These are phyloP conservation scores for Fusarium sp. DNA, from an alignment of 2,329 filamentous ascomycete species.

Conservation along the genomic window DNA sequence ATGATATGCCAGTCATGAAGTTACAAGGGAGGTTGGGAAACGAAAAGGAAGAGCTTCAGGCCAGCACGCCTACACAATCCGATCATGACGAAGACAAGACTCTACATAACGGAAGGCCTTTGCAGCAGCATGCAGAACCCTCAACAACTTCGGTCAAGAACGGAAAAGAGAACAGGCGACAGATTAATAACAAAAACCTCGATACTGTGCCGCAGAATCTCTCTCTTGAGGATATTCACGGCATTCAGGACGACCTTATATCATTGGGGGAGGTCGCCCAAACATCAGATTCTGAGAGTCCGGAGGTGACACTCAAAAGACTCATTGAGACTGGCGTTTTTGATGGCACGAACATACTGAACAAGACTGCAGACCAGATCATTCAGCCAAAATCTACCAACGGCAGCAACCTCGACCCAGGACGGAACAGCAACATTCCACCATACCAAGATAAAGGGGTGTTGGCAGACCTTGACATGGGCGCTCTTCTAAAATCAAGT, in stretches of 20 bases:
- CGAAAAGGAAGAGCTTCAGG: constrained; percentile 11
- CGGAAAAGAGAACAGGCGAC: not conserved
- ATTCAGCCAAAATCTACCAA: not conserved
- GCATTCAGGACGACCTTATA: not conserved
- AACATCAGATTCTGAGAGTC: not conserved
- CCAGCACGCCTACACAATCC: not conserved
- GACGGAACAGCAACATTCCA: not conserved
- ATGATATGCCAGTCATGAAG: constrained; percentile 61
- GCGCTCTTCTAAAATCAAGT: not conserved
- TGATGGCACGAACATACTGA: constrained; percentile 23
- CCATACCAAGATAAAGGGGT: constrained; percentile 40
- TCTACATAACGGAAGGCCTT: not conserved
- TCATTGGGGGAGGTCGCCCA: not conserved
- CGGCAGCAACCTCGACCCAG: no score
- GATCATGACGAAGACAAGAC: not conserved
- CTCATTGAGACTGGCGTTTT: constrained; percentile 41
- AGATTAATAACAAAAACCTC: not conserved
- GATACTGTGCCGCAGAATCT: not conserved
- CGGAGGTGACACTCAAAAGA: constrained; percentile 15
- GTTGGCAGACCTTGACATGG: constrained; percentile 28
- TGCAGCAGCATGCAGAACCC: not conserved
- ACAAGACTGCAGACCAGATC: not conserved
- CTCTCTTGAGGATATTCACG: not conserved
- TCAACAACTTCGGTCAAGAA: not conserved
- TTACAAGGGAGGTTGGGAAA: constrained; percentile 12